These are phyloP conservation scores for Epichloe coenophiala DNA, from an alignment of 2,329 filamentous ascomycete genomes.

Conservation along the genomic window DNA sequence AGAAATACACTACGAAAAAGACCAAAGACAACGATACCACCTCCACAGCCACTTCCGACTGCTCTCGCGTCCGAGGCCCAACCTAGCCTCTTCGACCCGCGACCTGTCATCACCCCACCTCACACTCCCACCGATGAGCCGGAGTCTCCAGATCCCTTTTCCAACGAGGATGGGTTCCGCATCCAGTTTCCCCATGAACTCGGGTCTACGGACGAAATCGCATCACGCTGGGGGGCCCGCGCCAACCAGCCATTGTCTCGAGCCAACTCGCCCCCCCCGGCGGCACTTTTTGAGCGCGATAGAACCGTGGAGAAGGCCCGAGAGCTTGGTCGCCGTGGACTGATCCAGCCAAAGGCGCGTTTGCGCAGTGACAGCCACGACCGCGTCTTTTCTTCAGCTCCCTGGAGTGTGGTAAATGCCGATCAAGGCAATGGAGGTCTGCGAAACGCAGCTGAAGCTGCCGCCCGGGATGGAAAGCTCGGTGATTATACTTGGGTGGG, in stretches of 20 bases:
- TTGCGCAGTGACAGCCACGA: slow-evolving; percentile 51
- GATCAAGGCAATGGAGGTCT: slow-evolving; percentile 89
- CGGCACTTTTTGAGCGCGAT: slow-evolving; percentile 59
- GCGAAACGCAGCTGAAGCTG: slow-evolving; percentile 74
- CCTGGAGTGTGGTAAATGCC: slow-evolving; percentile 72
- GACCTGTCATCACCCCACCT: slow-evolving; percentile 38
- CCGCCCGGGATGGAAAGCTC: slow-evolving; percentile 53
- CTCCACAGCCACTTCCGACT: slow-evolving; percentile 11
- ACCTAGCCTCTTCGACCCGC: slow-evolving; percentile 39
- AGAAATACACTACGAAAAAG: slow-evolving; percentile 18
- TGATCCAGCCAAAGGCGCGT: slow-evolving; percentile 39
- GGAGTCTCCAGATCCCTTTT: slow-evolving; percentile 33
- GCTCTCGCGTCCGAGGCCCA: slow-evolving; percentile 22
- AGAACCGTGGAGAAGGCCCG: slow-evolving; percentile 43
- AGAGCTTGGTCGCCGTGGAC: slow-evolving; percentile 42
- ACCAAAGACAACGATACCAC: slow-evolving; percentile 15
- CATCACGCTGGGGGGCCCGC: slow-evolving; percentile 62
- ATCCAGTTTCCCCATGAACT: slow-evolving; percentile 42
- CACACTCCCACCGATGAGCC: slow-evolving; percentile 39
- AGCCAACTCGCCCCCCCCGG: slow-evolving; percentile 59
- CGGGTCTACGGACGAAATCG: slow-evolving; percentile 56
- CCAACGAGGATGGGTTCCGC: slow-evolving; percentile 43
- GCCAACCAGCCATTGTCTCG: slow-evolving; percentile 68
- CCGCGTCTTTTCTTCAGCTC: slow-evolving; percentile 58
- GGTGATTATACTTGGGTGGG: slow-evolving; percentile 81